Base-by-base conservation (phyloP, 345 rosid species). In the Citrus sp. region DNA sequence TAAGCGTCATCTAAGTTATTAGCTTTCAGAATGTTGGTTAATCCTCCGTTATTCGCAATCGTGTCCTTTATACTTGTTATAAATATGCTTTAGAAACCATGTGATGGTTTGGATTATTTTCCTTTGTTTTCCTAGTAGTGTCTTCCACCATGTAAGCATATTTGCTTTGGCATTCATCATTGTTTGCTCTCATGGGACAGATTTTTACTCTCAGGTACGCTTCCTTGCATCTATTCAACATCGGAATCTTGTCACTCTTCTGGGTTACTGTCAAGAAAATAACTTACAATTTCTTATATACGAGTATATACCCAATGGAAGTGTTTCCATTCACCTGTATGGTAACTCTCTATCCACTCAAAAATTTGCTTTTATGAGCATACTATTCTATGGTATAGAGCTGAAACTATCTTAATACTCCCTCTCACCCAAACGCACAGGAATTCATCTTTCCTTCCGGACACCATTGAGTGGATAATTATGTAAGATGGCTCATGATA, bases 301-400 rank as follows among this genome's bases (percentile, higher is more conserved):
- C 16, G 99, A 93, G 84, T 93, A 96, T 80, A 78, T 94, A 87
- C 98, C 98, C 64, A 92, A 90, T 82, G 99, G 99, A 72, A 96
- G 99, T 66, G 95, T 96, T 88, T 96, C 99, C 85, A 86, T 91
- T 87, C 97, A 96, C 88, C 87, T 94, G 92, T 92, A 91, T 78
- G 97, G 99, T 96, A 93, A 93, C 93, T 89, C 89, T 85, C 93
- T 86, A 83, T 86, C 91, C 88, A 67, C 67, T 66, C 32, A 51
- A 81, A 40, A 46, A 19, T 67, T 77, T 37, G 55, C 77, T 67
- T 82, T 72, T 55, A n/a, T 77, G 67, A 79, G 58, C 28, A 59
- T 21, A 78, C n/a, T 38, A 32, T 14, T 42, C 25, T 32, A 55
- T 12, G 60, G 10, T 58, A 51, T 40, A 56, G 25, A 62, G 1